phyloP scores from a whole-genome alignment of 2,329 filamentous ascomycete genomes.

The Stromatinia cepivora region DNA sequence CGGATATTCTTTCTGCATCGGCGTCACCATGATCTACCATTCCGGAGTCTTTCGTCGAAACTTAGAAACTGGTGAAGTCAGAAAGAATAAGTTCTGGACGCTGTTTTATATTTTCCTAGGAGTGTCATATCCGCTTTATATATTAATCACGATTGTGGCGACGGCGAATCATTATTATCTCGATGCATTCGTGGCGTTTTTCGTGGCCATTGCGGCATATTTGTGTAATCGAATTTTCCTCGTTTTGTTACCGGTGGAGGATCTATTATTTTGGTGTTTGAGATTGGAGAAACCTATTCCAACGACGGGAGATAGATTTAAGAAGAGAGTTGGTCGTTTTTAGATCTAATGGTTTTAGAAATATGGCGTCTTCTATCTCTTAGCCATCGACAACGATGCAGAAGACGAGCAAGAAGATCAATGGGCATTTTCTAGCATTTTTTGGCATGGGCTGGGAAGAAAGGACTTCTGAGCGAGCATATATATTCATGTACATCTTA shows the following conservation, averaged over 20 bases:
- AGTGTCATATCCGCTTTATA: constrained; percentile 48
- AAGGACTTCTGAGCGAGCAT: background rate
- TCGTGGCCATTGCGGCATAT: constrained; percentile 49
- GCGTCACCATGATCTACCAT: constrained; percentile 53
- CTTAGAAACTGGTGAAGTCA: constrained; percentile 45
- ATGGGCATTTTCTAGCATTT: constrained; percentile 11
- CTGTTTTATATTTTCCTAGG: constrained; percentile 47
- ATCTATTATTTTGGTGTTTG: constrained; percentile 49
- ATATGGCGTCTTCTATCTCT: background rate
- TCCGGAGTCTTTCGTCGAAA: constrained; percentile 47
- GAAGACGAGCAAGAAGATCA: background rate
- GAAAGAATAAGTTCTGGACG: constrained; percentile 47
- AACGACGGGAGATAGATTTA: constrained; percentile 46
- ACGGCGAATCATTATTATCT: constrained; percentile 58
- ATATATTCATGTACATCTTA: constrained; percentile 12
- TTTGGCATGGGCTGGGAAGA: background rate
- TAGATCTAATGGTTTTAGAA: background rate
- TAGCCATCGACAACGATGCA: background rate
- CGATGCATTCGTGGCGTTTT: constrained; percentile 50
- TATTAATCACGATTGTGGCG: constrained; percentile 52
- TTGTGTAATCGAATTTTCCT: constrained; percentile 51
- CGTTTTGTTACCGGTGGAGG: constrained; percentile 52
- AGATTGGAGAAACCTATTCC: constrained; percentile 52
- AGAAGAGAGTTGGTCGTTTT: background rate
- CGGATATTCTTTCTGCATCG: constrained; percentile 55